phyloP scores from a whole-genome alignment of 164 flowering plant species.

The Taxillus chinensis region DNA sequence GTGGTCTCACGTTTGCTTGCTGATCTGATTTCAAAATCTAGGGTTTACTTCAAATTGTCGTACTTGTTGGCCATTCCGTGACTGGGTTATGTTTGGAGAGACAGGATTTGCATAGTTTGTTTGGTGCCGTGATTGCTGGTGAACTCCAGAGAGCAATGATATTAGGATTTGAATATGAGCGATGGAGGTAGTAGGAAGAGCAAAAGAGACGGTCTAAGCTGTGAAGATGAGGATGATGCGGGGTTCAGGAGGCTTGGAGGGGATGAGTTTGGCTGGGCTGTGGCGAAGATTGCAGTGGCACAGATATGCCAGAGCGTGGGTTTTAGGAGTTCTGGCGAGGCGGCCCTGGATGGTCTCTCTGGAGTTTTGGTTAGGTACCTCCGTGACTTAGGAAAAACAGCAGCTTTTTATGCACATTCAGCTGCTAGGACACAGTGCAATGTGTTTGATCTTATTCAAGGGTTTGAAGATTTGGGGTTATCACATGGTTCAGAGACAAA shows the following conservation, averaged over 20 bases:
- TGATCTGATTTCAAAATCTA: too few species aligned
- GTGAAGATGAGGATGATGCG: constrained; percentile 1
- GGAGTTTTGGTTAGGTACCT: constrained; percentile 39
- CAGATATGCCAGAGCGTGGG: constrained; percentile 55
- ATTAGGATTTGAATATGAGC: constrained; percentile 50
- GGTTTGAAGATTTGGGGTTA: constrained; percentile 33
- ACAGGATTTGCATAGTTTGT: not conserved
- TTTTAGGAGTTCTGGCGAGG: constrained; percentile 32
- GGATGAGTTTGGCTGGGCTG: constrained; percentile 30
- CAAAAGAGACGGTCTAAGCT: constrained; percentile 1
- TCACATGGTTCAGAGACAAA: constrained; percentile 18
- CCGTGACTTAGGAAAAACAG: constrained; percentile 33
- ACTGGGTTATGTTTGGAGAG: too few species aligned
- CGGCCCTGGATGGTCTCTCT: constrained; percentile 45
- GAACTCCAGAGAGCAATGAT: constrained; percentile 10
- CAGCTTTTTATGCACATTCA: constrained; percentile 33
- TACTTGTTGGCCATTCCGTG: too few species aligned
- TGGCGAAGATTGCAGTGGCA: constrained; percentile 42
- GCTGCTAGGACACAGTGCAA: constrained; percentile 49
- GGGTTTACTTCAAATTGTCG: too few species aligned
- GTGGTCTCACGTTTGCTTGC: too few species aligned
- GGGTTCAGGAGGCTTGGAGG: constrained; percentile 8
- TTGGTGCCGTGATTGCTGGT: not conserved
- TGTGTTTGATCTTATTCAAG: constrained; percentile 42
- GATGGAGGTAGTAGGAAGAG: constrained; percentile 30